phyloP scores from a whole-genome alignment of 1,139 yeast species.

The Suhomyces ambrosiae region DNA sequence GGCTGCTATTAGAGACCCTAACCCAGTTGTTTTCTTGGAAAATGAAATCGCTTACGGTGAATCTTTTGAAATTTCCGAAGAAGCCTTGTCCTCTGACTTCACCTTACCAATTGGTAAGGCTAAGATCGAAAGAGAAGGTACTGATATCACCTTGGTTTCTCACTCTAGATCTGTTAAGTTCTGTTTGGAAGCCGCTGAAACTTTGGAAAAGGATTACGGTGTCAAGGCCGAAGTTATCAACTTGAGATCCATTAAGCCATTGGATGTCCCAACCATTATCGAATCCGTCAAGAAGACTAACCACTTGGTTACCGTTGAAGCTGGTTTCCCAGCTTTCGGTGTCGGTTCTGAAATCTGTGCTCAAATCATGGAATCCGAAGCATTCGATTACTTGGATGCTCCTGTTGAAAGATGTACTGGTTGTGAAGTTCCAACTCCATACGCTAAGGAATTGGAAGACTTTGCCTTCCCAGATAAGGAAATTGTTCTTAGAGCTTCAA shows the following conservation, averaged over 20 bases:
- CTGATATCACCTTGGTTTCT: constrained; percentile 85
- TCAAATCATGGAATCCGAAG: constrained; percentile 97
- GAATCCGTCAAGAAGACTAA: constrained; percentile 94
- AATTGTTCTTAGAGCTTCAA: constrained; percentile 86
- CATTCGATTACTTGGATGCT: constrained; percentile 97
- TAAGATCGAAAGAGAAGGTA: constrained; percentile 89
- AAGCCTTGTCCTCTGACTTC: constrained; percentile 84
- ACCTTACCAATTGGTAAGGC: constrained; percentile 94
- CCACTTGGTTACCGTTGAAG: constrained; percentile 94
- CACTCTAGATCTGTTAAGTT: constrained; percentile 89
- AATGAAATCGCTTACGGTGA: constrained; percentile 96
- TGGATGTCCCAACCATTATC: constrained; percentile 85
- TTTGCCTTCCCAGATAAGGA: constrained; percentile 98
- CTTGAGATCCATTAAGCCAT: constrained; percentile 95
- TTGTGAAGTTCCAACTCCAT: constrained; percentile 99
- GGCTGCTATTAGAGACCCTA: constrained; percentile 97
- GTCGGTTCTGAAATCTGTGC: constrained; percentile 98
- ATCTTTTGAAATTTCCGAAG: constrained; percentile 85
- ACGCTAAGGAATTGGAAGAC: constrained; percentile 94
- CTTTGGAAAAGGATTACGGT: constrained; percentile 79
- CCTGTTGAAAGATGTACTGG: constrained; percentile 99
- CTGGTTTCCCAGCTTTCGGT: constrained; percentile 98
- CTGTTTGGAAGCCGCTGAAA: constrained; percentile 88
- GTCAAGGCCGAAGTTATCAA: constrained; percentile 92
- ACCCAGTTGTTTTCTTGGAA: constrained; percentile 94